phyloP scores from a whole-genome alignment of 129 eudicot species.

The Pulicaria dysenterica region DNA sequence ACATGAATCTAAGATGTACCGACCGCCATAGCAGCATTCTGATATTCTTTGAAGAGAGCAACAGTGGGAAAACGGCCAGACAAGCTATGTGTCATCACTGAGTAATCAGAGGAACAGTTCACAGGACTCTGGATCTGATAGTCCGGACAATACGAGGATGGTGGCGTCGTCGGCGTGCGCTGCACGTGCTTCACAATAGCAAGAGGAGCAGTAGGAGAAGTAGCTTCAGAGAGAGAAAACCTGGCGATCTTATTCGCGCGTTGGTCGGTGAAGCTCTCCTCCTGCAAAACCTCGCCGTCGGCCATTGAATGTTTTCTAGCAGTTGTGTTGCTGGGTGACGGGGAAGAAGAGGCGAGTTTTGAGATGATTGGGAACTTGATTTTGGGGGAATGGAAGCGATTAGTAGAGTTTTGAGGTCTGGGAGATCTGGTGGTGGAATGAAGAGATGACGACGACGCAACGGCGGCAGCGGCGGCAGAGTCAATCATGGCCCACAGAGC shows the following conservation, averaged over 20 bases:
- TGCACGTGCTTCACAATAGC: constrained; percentile 65
- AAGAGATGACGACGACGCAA: constrained; percentile 37
- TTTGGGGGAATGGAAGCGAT: constrained; percentile 41
- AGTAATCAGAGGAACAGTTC: constrained; percentile 34
- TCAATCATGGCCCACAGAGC: constrained; percentile 92
- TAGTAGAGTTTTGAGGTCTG: constrained; percentile 28
- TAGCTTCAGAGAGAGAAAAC: constrained; percentile 41
- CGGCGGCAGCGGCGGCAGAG: constrained; percentile 83
- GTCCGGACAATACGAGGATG: constrained; percentile 42
- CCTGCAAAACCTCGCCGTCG: constrained; percentile 49
- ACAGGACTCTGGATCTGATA: constrained; percentile 35
- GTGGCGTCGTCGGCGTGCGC: constrained; percentile 43
- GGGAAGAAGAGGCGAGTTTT: constrained; percentile 28
- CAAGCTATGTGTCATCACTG: constrained; percentile 66
- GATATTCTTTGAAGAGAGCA: constrained; percentile 81
- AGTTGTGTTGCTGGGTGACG: constrained; percentile 25
- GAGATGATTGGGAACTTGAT: constrained; percentile 31
- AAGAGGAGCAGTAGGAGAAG: constrained; percentile 48
- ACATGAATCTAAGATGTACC: constrained; percentile 12
- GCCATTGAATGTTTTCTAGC: constrained; percentile 30
- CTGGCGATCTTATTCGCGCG: constrained; percentile 57
- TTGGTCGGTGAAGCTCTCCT: constrained; percentile 19
- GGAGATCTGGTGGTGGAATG: constrained; percentile 49
- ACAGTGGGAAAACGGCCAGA: constrained; percentile 77
- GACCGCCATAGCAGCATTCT: constrained; percentile 93